Conservation (phyloP, 1,284 basidiomycete genomes). For the Cutaneotrichosporon sp. region DNA sequence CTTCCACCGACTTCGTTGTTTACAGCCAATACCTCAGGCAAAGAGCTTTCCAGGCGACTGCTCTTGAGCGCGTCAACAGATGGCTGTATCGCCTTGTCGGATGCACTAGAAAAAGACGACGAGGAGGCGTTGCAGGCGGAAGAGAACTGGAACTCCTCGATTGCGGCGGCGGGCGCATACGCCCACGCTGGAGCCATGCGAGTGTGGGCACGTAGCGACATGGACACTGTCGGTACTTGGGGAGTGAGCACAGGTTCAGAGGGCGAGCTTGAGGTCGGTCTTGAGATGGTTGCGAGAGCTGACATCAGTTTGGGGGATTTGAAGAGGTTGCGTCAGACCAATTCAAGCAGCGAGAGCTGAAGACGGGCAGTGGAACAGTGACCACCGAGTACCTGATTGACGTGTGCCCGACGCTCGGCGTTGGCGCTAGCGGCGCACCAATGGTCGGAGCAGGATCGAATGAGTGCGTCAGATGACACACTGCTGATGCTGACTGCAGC, state of each 20-base stretch:
- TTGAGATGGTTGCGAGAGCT: neutral
- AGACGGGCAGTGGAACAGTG: slow-evolving; percentile 18
- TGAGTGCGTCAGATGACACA: slow-evolving; percentile 28
- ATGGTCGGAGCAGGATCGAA: slow-evolving; percentile 45
- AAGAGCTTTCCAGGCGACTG: slow-evolving; percentile 39
- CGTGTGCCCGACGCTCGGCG: slow-evolving; percentile 40
- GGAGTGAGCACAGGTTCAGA: slow-evolving; percentile 20
- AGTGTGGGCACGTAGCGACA: slow-evolving; percentile 48
- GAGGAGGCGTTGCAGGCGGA: slow-evolving; percentile 50
- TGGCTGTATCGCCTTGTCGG: slow-evolving; percentile 49
- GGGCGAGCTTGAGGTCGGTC: slow-evolving; percentile 38
- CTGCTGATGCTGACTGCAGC: slow-evolving; percentile 16
- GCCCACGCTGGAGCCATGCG: slow-evolving; percentile 29
- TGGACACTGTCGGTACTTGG: slow-evolving; percentile 47
- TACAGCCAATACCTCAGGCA: neutral
- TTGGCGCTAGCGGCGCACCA: slow-evolving; percentile 31
- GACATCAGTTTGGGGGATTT: slow-evolving; percentile 26
- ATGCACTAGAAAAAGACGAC: slow-evolving; percentile 49
- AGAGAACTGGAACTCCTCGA: slow-evolving; percentile 46
- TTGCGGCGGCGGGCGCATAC: slow-evolving; percentile 39
- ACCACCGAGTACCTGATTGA: slow-evolving; percentile 45
- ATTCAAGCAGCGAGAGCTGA: slow-evolving; percentile 38
- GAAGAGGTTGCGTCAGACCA: slow-evolving; percentile 24
- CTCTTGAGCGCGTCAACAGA: slow-evolving; percentile 51
- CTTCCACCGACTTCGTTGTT: slow-evolving; percentile 43